Evolutionary conservation across 345 rosid species (phyloP).

Genomic region (Ricinus communis): DNA sequence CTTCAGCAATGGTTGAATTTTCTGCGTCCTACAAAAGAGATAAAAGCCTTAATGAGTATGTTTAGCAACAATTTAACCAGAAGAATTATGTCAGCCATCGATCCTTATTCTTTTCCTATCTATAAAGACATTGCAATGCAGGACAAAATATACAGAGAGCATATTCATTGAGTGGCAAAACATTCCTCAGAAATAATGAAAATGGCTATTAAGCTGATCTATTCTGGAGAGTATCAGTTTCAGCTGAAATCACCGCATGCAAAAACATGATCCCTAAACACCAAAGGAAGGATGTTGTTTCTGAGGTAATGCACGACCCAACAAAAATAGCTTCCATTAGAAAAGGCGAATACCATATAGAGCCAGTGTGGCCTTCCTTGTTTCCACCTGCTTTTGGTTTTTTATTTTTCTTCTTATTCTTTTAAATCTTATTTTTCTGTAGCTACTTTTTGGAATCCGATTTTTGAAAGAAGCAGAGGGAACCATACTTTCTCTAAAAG

Average conservation of each 20-base stretch:
- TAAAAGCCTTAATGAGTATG: background rate
- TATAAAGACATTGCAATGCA: background rate
- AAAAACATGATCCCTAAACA: background rate
- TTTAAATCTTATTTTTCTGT: no score
- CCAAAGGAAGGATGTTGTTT: background rate
- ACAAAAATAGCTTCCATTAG: background rate
- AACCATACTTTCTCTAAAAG: no score
- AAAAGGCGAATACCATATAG: background rate
- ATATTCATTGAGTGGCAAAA: background rate
- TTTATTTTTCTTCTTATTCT: no score
- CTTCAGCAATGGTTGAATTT: conserved; percentile 49
- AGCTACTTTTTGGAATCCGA: no score
- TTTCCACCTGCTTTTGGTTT: no score
- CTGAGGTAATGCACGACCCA: background rate
- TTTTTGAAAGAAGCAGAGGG: no score
- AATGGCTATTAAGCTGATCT: background rate
- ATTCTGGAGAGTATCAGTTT: no score
- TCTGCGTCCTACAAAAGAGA: conserved; percentile 42
- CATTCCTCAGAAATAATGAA: background rate
- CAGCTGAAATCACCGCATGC: no score
- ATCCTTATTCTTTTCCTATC: background rate
- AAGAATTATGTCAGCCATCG: background rate
- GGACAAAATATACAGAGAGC: background rate
- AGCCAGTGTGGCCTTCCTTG: no score
- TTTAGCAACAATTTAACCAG: background rate